Evolutionary conservation across 768 basidiomycete species (phyloP).

Genomic region (Coprinopsis cinerea): DNA sequence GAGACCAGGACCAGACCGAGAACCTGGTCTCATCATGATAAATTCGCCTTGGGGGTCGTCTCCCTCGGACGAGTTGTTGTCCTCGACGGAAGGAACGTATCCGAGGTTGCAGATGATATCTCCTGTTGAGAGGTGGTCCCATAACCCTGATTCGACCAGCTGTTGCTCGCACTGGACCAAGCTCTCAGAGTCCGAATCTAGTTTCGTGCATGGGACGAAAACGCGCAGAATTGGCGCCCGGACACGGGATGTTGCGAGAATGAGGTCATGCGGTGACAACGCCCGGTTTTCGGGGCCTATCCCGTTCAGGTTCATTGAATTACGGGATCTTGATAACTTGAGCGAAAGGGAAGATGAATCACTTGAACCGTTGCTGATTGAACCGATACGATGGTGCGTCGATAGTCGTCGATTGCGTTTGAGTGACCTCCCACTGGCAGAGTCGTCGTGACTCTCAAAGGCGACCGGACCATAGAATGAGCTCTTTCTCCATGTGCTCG

Average conservation of each 20-base stretch:
- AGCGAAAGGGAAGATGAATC: slow-evolving; percentile 36
- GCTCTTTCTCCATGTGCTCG: slow-evolving; percentile 23
- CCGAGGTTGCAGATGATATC: slow-evolving; percentile 81
- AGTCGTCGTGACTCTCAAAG: slow-evolving; percentile 1
- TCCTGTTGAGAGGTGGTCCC: slow-evolving; percentile 70
- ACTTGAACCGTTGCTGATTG: slow-evolving; percentile 36
- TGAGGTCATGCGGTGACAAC: slow-evolving; percentile 56
- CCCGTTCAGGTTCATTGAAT: slow-evolving; percentile 1
- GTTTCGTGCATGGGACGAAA: slow-evolving; percentile 62
- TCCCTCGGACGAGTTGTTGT: slow-evolving; percentile 17
- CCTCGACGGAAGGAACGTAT: slow-evolving; percentile 50
- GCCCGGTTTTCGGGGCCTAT: slow-evolving; percentile 6
- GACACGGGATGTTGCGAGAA: slow-evolving; percentile 48
- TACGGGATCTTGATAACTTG: slow-evolving; percentile 9
- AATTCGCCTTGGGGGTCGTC: slow-evolving; percentile 10
- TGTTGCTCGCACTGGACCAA: slow-evolving; percentile 62
- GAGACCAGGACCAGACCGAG: not conserved
- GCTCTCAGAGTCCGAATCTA: slow-evolving; percentile 38
- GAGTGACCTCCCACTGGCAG: not conserved
- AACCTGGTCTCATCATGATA: slow-evolving; percentile 8
- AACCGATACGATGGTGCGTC: slow-evolving; percentile 35
- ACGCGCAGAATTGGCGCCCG: slow-evolving; percentile 72
- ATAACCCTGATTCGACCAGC: slow-evolving; percentile 59
- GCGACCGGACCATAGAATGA: slow-evolving; percentile 12
- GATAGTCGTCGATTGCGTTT: slow-evolving; percentile 18